Percentiles rank a stretch among this genome's conserved stretches.
These are phyloP conservation scores for Vitellaria paradoxa DNA, from an alignment of 179 eudicot species.

Conservation along the genomic window DNA sequence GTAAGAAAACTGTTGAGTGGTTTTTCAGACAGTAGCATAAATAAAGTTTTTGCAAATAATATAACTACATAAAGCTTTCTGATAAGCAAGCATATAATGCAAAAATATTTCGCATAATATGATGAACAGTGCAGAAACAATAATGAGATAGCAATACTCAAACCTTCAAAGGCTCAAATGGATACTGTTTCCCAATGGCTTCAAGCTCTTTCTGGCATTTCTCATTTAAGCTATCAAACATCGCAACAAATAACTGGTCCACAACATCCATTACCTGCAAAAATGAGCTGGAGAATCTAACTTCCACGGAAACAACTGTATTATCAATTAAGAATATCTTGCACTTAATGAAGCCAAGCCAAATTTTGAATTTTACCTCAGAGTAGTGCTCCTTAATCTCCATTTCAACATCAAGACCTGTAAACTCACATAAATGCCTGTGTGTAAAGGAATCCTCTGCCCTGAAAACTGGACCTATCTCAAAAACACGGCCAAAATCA, in stretches of 20 bases:
- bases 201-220: constrained; percentile 66
- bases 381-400: constrained; percentile 88
- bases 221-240: constrained; percentile 72
- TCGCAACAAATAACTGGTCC: constrained; percentile 68
- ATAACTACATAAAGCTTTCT: not conserved
- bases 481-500: constrained; percentile 84
- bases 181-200: constrained; percentile 71
- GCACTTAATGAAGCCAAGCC: not conserved
- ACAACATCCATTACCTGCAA: constrained; percentile 94
- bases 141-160: not conserved
- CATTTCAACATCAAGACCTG: constrained; percentile 97
- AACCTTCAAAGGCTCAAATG: constrained; percentile 76
- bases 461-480: constrained; percentile 90
- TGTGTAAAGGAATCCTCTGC: constrained; percentile 95
- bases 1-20: not conserved
- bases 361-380: constrained; percentile 48
- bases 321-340: not conserved
- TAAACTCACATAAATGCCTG: constrained; percentile 90
- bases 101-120: not conserved
- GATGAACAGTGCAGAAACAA: not conserved
- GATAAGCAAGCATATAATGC: not conserved
- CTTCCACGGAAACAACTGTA: no score
- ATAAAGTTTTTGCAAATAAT: not conserved
- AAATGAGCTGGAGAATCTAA: not conserved
- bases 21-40: not conserved